phyloP scores from a whole-genome alignment of 2,329 filamentous ascomycete genomes.

The Fusarium floridanum region DNA sequence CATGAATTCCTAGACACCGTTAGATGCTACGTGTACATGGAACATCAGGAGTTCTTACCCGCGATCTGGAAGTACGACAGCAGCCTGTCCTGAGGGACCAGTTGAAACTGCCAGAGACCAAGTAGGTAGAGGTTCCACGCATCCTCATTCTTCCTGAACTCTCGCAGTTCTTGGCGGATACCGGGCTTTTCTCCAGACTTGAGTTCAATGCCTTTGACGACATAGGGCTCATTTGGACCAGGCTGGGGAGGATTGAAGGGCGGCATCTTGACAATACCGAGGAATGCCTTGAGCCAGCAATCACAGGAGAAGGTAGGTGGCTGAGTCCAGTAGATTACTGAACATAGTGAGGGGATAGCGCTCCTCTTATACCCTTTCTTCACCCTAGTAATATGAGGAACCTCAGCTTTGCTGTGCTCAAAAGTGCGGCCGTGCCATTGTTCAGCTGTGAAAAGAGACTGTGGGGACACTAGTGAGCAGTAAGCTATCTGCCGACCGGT shows the following conservation, averaged over 20 bases:
- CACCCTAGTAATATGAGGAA: not conserved
- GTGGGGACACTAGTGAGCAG: not conserved
- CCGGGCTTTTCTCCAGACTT: not conserved
- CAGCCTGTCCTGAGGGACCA: not conserved
- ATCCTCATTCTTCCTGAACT: not conserved
- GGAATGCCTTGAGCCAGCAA: not conserved
- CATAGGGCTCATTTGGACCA: not conserved
- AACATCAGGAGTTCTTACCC: not conserved
- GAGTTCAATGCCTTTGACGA: not conserved
- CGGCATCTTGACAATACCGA: not conserved
- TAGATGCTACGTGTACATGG: not conserved
- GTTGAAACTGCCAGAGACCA: not conserved
- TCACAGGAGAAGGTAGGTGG: not conserved
- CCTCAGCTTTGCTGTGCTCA: not conserved
- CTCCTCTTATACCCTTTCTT: not conserved
- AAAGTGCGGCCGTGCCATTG: not conserved
- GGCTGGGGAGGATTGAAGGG: not conserved
- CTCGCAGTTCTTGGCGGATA: not conserved
- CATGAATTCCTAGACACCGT: not conserved
- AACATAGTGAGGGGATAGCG: not conserved
- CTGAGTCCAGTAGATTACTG: no score
- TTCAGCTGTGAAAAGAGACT: not conserved
- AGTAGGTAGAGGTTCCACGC: not conserved
- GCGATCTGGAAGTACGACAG: slow-evolving; percentile 2
- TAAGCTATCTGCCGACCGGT: not conserved